Conservation (phyloP, 352 stramenopile genomes). For the Blastocystis sp. region DNA sequence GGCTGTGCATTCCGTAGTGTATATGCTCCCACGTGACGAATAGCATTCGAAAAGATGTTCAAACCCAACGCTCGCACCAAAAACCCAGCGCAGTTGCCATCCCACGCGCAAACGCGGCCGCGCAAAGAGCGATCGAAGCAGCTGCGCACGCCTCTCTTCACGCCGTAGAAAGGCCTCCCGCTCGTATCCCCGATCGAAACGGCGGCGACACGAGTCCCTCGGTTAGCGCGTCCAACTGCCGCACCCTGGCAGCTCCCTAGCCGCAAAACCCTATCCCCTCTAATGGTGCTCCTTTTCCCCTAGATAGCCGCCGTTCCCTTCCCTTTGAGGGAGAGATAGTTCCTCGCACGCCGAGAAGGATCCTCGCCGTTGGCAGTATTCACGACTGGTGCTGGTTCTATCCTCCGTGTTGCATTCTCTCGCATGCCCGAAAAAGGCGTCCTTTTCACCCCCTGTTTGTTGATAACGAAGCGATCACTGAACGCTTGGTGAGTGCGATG, state of each 20-base stretch:
- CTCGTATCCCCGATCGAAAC: not conserved
- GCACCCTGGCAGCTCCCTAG: no score
- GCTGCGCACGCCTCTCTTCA: not conserved
- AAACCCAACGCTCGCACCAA: conserved; percentile 24
- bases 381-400: not conserved
- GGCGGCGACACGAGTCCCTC: not conserved
- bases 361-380: no score
- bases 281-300: no score
- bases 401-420: not conserved
- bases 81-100: not conserved
- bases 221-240: not conserved
- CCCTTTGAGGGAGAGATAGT: no score
- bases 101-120: not conserved
- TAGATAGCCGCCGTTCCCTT: no score
- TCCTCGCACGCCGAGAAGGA: no score
- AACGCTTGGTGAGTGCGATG: not conserved
- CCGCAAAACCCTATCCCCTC: no score
- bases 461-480: not conserved
- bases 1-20: conserved; percentile 13
- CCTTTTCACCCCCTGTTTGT: not conserved
- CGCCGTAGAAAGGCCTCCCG: not conserved
- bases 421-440: not conserved
- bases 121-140: not conserved
- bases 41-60: conserved; percentile 55
- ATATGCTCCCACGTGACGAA: not conserved